These are phyloP conservation scores for Alternaria arbusti DNA, from an alignment of 2,329 filamentous ascomycete genomes.

Conservation along the genomic window DNA sequence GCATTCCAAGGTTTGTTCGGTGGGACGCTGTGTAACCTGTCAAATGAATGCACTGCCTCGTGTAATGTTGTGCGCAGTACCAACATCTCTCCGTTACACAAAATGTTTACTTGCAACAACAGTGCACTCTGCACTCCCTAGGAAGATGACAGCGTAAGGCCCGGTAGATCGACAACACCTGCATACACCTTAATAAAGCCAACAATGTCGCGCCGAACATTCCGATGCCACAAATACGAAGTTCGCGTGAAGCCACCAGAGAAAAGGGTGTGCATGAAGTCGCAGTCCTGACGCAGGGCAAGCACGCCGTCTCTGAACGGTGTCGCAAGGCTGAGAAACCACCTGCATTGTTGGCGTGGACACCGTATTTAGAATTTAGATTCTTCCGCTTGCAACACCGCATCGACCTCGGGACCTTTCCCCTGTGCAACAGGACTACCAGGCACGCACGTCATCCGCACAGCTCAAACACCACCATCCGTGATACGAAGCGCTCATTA, in stretches of 20 bases:
- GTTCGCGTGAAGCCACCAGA: not conserved
- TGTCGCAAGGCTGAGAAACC: not conserved
- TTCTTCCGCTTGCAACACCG: not conserved
- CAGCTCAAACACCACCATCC: constrained; percentile 5
- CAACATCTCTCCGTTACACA: not conserved
- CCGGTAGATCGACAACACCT: constrained; percentile 1
- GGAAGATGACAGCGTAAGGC: not conserved
- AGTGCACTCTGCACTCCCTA: not conserved
- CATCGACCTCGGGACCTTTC: not conserved
- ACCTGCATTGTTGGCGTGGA: not conserved
- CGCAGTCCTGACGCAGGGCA: not conserved
- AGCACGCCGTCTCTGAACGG: not conserved
- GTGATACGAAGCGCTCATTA: not conserved
- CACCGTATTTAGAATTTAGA: not conserved
- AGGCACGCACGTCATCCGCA: constrained; percentile 17
- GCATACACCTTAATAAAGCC: not conserved
- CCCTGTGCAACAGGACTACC: not conserved
- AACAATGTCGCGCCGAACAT: not conserved
- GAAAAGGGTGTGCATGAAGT: not conserved
- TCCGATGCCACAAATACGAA: not conserved
- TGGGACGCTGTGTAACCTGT: not conserved
- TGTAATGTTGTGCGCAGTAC: not conserved
- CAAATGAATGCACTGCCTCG: not conserved
- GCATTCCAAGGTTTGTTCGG: too few relatives aligned
- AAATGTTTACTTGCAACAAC: not conserved